Conservation (phyloP, 371 early-diverging fungal genomes). For the Actinomucor elegans region DNA sequence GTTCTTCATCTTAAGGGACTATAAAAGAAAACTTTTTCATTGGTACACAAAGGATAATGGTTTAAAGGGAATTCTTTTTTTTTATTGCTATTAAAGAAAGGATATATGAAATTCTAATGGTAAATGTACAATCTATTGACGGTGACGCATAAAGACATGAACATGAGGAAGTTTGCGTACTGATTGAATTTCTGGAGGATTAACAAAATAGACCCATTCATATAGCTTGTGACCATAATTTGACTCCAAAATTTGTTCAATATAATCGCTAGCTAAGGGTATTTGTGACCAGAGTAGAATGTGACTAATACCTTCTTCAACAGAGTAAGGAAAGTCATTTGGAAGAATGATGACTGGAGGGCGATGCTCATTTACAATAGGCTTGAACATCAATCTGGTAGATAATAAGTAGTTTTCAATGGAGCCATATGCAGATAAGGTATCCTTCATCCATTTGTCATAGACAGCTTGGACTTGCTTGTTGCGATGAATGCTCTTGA, state of each 20-base stretch:
- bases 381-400: conserved; percentile 27
- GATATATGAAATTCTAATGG: too few species aligned
- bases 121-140: neutral
- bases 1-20: neutral
- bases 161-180: conserved; percentile 28
- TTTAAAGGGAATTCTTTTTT: neutral
- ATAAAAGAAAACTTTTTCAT: neutral
- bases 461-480: conserved; percentile 16
- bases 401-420: conserved; percentile 31
- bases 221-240: conserved; percentile 13
- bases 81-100: neutral
- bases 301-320: conserved; percentile 34
- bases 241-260: conserved; percentile 17
- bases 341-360: conserved; percentile 33
- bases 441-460: conserved; percentile 22
- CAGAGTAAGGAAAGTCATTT: conserved; percentile 57
- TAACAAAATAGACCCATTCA: conserved; percentile 26
- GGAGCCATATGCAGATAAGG: conserved; percentile 28
- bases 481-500: conserved; percentile 18
- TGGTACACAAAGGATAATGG: neutral
- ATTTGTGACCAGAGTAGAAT: conserved; percentile 50
- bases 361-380: neutral
- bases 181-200: conserved; percentile 28
- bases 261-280: conserved; percentile 23
- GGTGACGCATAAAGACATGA: conserved; percentile 25